Evolutionary conservation across 2,329 filamentous ascomycete genomes (phyloP).

Genomic region (Apiospora pterosperma): DNA sequence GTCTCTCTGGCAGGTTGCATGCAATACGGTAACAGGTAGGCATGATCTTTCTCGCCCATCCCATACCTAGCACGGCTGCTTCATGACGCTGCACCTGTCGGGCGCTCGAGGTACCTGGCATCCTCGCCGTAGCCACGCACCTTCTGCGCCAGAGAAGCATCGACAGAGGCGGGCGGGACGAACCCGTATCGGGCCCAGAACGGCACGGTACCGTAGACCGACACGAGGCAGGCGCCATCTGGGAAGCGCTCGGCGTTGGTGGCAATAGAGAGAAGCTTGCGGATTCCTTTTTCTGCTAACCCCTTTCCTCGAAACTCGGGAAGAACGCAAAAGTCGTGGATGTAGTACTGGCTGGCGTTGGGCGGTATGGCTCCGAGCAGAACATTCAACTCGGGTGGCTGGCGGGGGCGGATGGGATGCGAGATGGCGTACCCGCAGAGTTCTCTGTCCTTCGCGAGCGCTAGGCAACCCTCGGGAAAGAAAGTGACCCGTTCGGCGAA

Average conservation of each 20-base stretch:
- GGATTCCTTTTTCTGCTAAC: constrained; percentile 20
- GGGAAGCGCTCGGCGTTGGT: constrained; percentile 19
- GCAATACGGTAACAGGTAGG: no score
- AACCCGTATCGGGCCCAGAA: constrained; percentile 34
- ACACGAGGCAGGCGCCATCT: constrained; percentile 26
- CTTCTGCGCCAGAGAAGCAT: constrained; percentile 21
- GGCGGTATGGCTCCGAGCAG: constrained; percentile 23
- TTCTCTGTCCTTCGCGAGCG: constrained; percentile 15
- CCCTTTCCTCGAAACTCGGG: constrained; percentile 23
- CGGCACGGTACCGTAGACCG: constrained; percentile 30
- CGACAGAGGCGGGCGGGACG: constrained; percentile 15
- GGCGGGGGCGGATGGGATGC: constrained; percentile 27
- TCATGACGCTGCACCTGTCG: not conserved
- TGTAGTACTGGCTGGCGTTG: constrained; percentile 32
- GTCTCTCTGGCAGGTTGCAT: no score
- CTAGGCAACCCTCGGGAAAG: constrained; percentile 31
- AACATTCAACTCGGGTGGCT: constrained; percentile 29
- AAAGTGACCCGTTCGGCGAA: constrained; percentile 30
- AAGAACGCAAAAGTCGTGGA: constrained; percentile 33
- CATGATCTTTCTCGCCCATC: no score
- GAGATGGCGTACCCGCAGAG: constrained; percentile 33
- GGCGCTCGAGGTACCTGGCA: constrained; percentile 24
- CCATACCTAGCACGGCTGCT: no score
- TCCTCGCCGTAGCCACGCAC: constrained; percentile 28
- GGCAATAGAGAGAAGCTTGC: constrained; percentile 12